These are phyloP conservation scores for Botrytis aclada DNA, from an alignment of 2,329 filamentous ascomycete species.

Conservation along the genomic window DNA sequence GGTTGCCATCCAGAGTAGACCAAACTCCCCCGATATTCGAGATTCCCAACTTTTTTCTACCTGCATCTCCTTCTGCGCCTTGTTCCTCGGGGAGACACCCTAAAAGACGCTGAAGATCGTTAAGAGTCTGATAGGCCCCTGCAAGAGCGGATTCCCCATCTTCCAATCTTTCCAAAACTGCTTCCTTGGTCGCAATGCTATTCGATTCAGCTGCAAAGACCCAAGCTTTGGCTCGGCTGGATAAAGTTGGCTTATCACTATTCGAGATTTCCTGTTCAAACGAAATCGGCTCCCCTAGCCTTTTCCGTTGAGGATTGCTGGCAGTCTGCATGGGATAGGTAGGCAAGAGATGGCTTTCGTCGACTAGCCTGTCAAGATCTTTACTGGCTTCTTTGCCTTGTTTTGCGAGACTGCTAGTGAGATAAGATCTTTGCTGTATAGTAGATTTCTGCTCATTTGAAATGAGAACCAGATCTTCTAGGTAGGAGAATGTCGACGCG, in stretches of 20 bases:
- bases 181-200: conserved; percentile 56
- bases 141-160: conserved; percentile 55
- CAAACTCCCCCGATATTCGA: conserved; percentile 30
- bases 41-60: conserved; percentile 7
- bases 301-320: conserved; percentile 24
- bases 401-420: conserved; percentile 49
- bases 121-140: conserved; percentile 48
- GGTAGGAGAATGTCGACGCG: conserved; percentile 50
- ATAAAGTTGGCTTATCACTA: conserved; percentile 43
- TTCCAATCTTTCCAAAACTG: conserved; percentile 58
- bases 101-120: conserved; percentile 50
- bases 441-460: conserved; percentile 55
- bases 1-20: conserved; percentile 34
- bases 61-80: conserved; percentile 4
- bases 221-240: conserved; percentile 53
- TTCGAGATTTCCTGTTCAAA: conserved; percentile 45
- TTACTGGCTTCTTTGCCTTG: conserved; percentile 51
- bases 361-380: conserved; percentile 51
- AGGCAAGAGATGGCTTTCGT: conserved; percentile 61
- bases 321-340: conserved; percentile 46
- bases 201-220: conserved; percentile 58
- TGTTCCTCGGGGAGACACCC: conserved; percentile 34
- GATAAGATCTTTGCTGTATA: conserved; percentile 57
- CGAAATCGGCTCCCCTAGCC: conserved; percentile 39
- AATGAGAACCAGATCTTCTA: conserved; percentile 51